Percentiles rank a stretch among this genome's conserved stretches.
Evolutionary conservation across 345 rosid species (phyloP).

Genomic region (Gossypium herbaceum): DNA sequence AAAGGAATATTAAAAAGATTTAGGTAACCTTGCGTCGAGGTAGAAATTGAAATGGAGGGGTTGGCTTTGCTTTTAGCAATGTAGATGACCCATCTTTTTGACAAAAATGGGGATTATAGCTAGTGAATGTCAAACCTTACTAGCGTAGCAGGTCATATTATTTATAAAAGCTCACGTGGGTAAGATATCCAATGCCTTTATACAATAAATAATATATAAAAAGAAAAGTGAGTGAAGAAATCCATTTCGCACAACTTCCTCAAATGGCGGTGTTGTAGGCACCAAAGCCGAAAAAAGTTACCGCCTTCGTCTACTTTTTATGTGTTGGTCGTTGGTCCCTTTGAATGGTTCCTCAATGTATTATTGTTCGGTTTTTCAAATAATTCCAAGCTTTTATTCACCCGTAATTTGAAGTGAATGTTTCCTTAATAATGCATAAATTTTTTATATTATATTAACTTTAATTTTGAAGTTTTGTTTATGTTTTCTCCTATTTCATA

Average conservation of each 20-base stretch:
- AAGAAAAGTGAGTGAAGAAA: not conserved
- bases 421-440: too few species aligned
- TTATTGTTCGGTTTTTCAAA: too few species aligned
- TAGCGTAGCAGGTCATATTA: constrained; percentile 22
- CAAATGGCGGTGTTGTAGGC: not conserved
- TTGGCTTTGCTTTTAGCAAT: not conserved
- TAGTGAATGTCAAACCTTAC: constrained; percentile 27
- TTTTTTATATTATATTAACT: too few species aligned
- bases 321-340: not conserved
- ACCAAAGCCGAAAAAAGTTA: not conserved
- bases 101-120: constrained; percentile 17
- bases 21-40: constrained; percentile 23
- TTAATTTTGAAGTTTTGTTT: too few species aligned
- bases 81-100: constrained; percentile 25
- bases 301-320: too few species aligned
- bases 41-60: constrained; percentile 13
- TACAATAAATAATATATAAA: not conserved
- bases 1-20: constrained; percentile 11
- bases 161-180: constrained; percentile 24
- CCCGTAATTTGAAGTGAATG: too few species aligned
- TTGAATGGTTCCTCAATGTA: too few species aligned
- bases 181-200: constrained; percentile 15
- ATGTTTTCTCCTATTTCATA: too few species aligned
- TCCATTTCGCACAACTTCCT: not conserved
- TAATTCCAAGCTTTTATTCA: too few species aligned